Conservation (phyloP, 176 grass and related monocot genomes). For the Echinochloa phyllopogon region DNA sequence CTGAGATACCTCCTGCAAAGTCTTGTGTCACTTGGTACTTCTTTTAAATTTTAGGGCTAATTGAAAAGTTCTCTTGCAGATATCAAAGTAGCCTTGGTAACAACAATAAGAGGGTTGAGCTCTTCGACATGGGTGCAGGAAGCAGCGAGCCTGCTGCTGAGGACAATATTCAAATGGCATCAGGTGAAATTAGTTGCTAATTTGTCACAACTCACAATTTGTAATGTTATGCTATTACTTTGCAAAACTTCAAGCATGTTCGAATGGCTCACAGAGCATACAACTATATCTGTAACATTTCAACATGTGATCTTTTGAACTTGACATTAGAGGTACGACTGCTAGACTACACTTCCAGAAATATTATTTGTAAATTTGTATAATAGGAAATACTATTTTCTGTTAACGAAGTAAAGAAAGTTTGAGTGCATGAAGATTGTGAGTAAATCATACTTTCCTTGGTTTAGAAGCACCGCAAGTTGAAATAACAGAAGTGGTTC, state of each 20-base stretch:
- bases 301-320: neutral
- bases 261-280: neutral
- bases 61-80: slow-evolving; percentile 47
- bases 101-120: slow-evolving; percentile 89
- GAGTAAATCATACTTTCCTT: neutral
- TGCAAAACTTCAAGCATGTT: slow-evolving; percentile 12
- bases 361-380: neutral
- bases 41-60: slow-evolving; percentile 22
- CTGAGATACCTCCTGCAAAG: neutral
- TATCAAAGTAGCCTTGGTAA: slow-evolving; percentile 96
- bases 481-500: slow-evolving; percentile 4
- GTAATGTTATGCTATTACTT: neutral
- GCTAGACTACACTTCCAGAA: neutral
- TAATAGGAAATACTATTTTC: neutral
- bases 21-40: slow-evolving; percentile 9
- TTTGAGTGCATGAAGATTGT: slow-evolving; percentile 2
- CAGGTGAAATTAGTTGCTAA: slow-evolving; percentile 54
- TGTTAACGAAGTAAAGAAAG: neutral
- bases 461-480: neutral
- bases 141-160: slow-evolving; percentile 68
- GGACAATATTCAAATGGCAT: slow-evolving; percentile 85
- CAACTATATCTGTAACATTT: neutral
- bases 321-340: slow-evolving; percentile 8
- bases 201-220: neutral
- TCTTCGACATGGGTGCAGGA: slow-evolving; percentile 84